Evolutionary conservation across 148 eudicot species (phyloP).

Genomic region (Rhododendron vialii): DNA sequence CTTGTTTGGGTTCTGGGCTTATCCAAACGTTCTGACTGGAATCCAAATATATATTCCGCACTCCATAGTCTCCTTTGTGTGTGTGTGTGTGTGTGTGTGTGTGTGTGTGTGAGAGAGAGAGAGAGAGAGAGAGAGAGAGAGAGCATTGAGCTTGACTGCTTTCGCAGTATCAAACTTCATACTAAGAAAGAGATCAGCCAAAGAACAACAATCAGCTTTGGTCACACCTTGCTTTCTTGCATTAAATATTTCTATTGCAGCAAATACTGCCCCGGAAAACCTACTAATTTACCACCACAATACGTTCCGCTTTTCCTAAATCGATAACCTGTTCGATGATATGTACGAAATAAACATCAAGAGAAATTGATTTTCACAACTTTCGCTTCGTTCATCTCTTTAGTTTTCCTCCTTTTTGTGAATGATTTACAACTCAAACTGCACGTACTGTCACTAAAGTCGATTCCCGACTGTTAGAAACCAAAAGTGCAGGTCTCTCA

Average conservation of each 20-base stretch:
- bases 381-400: background rate
- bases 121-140: no score
- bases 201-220: no score
- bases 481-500: slow-evolving; percentile 62
- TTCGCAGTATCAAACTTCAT: no score
- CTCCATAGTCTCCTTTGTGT: background rate
- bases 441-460: slow-evolving; percentile 62
- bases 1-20: background rate
- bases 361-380: background rate
- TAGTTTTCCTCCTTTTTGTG: background rate
- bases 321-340: background rate
- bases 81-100: background rate
- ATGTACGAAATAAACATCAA: background rate
- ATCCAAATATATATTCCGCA: no score
- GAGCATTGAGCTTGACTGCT: no score
- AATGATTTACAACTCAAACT: slow-evolving; percentile 25
- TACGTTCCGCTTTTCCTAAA: no score
- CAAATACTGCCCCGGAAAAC: no score
- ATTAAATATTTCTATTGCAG: no score
- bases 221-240: no score
- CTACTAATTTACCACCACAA: no score
- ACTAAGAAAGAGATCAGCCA: no score
- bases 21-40: background rate
- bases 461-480: slow-evolving; percentile 75
- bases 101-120: no score